These are phyloP conservation scores for Ascochyta pisi DNA, from an alignment of 2,329 filamentous ascomycete species.

Conservation along the genomic window DNA sequence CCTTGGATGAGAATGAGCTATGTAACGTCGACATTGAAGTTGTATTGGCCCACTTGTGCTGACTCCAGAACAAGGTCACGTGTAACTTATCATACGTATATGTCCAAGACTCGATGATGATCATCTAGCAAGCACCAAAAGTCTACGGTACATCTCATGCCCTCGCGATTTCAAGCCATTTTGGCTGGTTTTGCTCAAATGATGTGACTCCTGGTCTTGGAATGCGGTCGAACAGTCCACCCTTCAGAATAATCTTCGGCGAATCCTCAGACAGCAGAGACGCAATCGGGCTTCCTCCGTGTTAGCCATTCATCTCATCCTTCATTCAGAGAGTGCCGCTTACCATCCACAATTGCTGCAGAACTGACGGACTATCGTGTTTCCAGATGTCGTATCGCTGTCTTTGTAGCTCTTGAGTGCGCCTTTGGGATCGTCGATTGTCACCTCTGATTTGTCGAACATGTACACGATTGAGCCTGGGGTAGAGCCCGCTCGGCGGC, in stretches of 20 bases:
- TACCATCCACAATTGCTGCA: conserved; percentile 42
- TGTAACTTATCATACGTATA: no score
- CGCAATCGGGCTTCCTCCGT: conserved; percentile 28
- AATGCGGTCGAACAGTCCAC: conserved; percentile 35
- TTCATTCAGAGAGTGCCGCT: not conserved
- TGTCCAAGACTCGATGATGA: no score
- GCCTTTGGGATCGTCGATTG: conserved; percentile 29
- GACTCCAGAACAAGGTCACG: no score
- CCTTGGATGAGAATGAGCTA: no score
- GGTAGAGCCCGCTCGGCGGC: conserved; percentile 34
- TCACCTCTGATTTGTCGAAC: conserved; percentile 26
- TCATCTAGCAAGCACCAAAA: no score
- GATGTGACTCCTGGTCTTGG: conserved; percentile 21
- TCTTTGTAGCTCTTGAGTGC: conserved; percentile 37
- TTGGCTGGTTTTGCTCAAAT: conserved; percentile 30
- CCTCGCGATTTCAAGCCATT: conserved; percentile 30
- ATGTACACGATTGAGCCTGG: conserved; percentile 34
- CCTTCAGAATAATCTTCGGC: conserved; percentile 33
- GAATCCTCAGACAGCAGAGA: conserved; percentile 23
- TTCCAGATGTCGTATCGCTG: conserved; percentile 36
- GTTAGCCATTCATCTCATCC: not conserved
- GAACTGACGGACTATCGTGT: conserved; percentile 37
- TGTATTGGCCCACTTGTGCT: no score
- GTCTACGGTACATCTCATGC: conserved; percentile 4
- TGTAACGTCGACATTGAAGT: no score